A percentile compares a stretch with the other conserved stretches of the same genome.
Conservation (phyloP, 352 stramenopile species). For the Halophytophthora batemanensis region DNA sequence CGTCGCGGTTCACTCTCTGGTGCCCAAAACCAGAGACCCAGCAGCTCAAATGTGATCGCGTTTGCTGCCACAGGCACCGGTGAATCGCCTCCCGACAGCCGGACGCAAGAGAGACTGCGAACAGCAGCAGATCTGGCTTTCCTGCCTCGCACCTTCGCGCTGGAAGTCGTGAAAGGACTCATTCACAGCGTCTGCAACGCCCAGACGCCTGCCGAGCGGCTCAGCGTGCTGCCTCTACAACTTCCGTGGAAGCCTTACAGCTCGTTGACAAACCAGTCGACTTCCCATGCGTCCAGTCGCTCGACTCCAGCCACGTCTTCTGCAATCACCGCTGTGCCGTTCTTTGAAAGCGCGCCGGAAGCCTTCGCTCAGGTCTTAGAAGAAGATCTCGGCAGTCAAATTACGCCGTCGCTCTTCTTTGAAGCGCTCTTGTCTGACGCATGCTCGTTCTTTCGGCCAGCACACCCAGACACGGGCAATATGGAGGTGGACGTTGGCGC, state of each 20-base stretch:
- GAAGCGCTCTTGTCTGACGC: slow-evolving; percentile 54
- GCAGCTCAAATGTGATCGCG: slow-evolving; percentile 7
- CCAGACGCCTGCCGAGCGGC: slow-evolving; percentile 20
- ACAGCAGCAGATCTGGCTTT: slow-evolving; percentile 17
- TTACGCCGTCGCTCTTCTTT: slow-evolving; percentile 53
- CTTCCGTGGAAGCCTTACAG: slow-evolving; percentile 43
- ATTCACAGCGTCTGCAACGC: slow-evolving; percentile 33
- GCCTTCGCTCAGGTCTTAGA: slow-evolving; percentile 49
- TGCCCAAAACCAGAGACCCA: slow-evolving; percentile 3
- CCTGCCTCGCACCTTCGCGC: slow-evolving; percentile 35
- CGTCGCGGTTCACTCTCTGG: slow-evolving; percentile 15
- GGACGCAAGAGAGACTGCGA: slow-evolving; percentile 4
- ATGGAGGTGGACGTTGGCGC: slow-evolving; percentile 65
- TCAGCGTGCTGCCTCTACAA: slow-evolving; percentile 33
- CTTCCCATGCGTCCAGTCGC: slow-evolving; percentile 6
- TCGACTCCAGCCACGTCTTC: slow-evolving; percentile 1
- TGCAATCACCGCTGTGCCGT: slow-evolving; percentile 34
- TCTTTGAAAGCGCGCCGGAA: slow-evolving; percentile 45
- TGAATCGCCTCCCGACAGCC: slow-evolving; percentile 5
- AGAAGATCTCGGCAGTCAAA: slow-evolving; percentile 34
- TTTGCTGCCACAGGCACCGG: slow-evolving; percentile 5
- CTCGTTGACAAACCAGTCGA: slow-evolving; percentile 3
- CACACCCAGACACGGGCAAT: slow-evolving; percentile 35
- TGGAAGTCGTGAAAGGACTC: slow-evolving; percentile 55
- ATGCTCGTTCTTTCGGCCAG: slow-evolving; percentile 43